These are phyloP conservation scores for Inosperma sp. DNA, from an alignment of 768 basidiomycete genomes.

Conservation along the genomic window DNA sequence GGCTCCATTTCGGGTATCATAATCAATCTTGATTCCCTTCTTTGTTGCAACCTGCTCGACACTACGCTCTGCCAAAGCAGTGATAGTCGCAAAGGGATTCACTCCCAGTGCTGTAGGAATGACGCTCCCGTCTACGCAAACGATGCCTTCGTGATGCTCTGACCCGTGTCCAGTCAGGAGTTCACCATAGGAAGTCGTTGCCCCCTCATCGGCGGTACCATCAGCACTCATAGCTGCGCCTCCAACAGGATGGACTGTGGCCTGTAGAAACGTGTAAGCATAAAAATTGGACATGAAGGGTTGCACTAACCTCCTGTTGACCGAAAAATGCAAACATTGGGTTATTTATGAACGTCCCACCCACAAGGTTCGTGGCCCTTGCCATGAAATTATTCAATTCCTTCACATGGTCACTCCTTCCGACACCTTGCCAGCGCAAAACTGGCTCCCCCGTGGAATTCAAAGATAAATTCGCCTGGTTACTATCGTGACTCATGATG, in stretches of 20 bases:
- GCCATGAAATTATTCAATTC: not conserved
- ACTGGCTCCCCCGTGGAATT: constrained; percentile 2
- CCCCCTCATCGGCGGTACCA: constrained; percentile 3
- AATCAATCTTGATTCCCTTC: constrained; percentile 1
- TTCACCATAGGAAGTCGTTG: constrained; percentile 6
- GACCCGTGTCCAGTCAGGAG: not conserved
- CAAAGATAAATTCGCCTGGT: constrained; percentile 7
- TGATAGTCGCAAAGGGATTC: constrained; percentile 7
- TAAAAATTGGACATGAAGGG: not conserved
- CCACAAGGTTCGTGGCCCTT: not conserved
- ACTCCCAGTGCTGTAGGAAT: constrained; percentile 5
- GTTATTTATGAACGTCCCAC: constrained; percentile 3
- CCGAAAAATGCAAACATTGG: not conserved
- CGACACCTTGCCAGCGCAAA: constrained; percentile 2
- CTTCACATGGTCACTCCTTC: constrained; percentile 2
- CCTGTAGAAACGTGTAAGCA: not conserved
- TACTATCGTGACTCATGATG: constrained; percentile 7
- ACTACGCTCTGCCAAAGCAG: constrained; percentile 7
- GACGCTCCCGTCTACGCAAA: constrained; percentile 5
- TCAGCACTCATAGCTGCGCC: constrained; percentile 3
- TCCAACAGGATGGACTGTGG: constrained; percentile 2
- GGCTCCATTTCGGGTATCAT: not conserved
- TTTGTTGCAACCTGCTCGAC: not conserved
- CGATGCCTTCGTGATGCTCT: not conserved
- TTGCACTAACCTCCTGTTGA: constrained; percentile 1